Evolutionary conservation across 108 stramenopile genomes (phyloP), one percentile per base, ranked within the genome.

Genomic region (Bacterosira constricta): DNA sequence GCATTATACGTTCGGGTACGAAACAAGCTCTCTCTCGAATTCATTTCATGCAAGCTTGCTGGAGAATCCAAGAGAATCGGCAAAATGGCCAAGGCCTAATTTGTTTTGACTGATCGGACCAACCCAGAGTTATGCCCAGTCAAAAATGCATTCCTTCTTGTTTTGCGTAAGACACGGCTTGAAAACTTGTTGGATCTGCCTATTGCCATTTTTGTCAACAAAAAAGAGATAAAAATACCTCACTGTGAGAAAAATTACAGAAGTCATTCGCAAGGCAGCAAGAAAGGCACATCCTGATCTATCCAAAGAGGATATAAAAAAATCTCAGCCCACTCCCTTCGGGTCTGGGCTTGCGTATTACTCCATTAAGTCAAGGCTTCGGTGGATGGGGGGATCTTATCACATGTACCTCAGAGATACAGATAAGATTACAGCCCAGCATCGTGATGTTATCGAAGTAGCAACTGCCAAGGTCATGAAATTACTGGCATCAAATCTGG

Each of bases 271-370:
- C 5, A 17, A 17, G 11, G 15, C 18, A 18, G 57, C 57, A 11
- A 35, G 17, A 17, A 15, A 5, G n/a, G 6, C 26, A 5, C 35
- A 58, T 20, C 57, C 57, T 18, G 9, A 37, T 18, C 7, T 58
- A 36, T 37, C 9, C 4, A 20, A 10, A 6, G 11, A 13, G 4
- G 57, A 58, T 9, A 8, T 58, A 3, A 7, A 4, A 25, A 37
- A 6, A 37, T 36, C 35, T 58, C 57, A 3, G 18, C 21, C 20
- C 57, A 58, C 17, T 58, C 57, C 6, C 17, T 58, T 3, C 18
- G 57, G 18, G 57, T 58, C 6, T 58, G 57, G 57, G 57, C 57
- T 20, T 8, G 15, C 35, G 35, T 58, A 18, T 36, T 58, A 18
- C 35, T 58, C 3, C 17, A 58, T 58, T 6, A 35, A 37, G 7